phyloP scores from a whole-genome alignment of 2,329 filamentous ascomycete genomes.

The Apiospora arundinis region DNA sequence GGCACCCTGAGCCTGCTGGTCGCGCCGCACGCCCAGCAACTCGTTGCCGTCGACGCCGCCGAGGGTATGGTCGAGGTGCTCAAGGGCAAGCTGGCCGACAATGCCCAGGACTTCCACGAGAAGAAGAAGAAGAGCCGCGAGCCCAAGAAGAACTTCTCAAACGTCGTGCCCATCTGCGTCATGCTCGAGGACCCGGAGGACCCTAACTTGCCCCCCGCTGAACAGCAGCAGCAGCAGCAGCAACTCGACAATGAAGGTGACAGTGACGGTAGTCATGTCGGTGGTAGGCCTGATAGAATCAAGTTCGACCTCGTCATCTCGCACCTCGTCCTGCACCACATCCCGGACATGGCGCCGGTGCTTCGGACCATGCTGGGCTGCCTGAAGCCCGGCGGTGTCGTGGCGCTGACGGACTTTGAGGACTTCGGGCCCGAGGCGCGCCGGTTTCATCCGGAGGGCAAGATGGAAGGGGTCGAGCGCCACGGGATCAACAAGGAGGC shows the following conservation, averaged over 20 bases:
- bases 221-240: constrained; percentile 32
- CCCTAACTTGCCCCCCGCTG: constrained; percentile 44
- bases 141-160: constrained; percentile 31
- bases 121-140: not conserved
- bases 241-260: constrained; percentile 22
- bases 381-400: constrained; percentile 52
- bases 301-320: constrained; percentile 53
- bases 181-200: constrained; percentile 51
- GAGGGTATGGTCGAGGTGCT: constrained; percentile 61
- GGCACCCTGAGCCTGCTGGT: constrained; percentile 58
- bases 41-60: constrained; percentile 61
- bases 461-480: constrained; percentile 60
- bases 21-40: constrained; percentile 51
- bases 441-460: constrained; percentile 57
- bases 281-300: constrained; percentile 29
- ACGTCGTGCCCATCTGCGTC: constrained; percentile 53
- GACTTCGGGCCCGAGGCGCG: constrained; percentile 59
- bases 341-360: constrained; percentile 14
- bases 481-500: constrained; percentile 51
- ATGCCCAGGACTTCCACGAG: not conserved
- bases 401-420: constrained; percentile 64
- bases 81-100: constrained; percentile 46
- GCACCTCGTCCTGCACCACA: constrained; percentile 51
- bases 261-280: constrained; percentile 32
- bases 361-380: constrained; percentile 47